These are phyloP conservation scores for Apophysomyces trapeziformis DNA, from an alignment of 371 early-diverging fungal species.

Conservation along the genomic window DNA sequence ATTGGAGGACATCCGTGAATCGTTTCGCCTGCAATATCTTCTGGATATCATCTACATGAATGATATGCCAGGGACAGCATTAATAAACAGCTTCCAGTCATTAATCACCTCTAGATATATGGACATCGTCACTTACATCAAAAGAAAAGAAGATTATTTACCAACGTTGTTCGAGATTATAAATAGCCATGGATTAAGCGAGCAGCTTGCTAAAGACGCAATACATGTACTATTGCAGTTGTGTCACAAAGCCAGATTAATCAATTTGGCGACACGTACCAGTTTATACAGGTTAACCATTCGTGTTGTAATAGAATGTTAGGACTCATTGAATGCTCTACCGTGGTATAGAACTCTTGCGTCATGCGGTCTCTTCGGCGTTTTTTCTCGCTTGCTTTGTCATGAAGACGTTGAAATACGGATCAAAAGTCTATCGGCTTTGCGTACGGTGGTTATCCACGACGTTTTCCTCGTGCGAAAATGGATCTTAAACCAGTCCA, in stretches of 20 bases:
- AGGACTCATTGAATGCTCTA: not conserved
- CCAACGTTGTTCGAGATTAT: conserved; percentile 71
- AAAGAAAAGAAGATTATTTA: conserved; percentile 67
- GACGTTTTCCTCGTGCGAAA: conserved; percentile 77
- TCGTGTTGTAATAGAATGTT: not conserved
- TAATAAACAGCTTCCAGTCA: conserved; percentile 47
- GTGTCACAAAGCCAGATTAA: conserved; percentile 67
- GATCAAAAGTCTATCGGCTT: conserved; percentile 68
- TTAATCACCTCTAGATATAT: conserved; percentile 79
- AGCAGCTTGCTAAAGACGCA: conserved; percentile 63
- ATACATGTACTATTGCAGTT: conserved; percentile 80
- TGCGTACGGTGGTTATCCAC: conserved; percentile 74
- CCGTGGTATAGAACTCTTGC: conserved; percentile 57
- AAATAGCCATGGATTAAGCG: conserved; percentile 36
- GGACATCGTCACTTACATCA: conserved; percentile 78
- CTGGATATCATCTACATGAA: conserved; percentile 82
- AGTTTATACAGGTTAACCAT: conserved; percentile 55
- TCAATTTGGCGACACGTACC: conserved; percentile 62
- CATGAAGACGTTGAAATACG: conserved; percentile 58
- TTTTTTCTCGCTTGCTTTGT: conserved; percentile 69
- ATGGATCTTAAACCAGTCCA: conserved; percentile 66
- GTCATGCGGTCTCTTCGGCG: conserved; percentile 74
- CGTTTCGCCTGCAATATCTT: conserved; percentile 83
- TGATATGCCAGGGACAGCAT: conserved; percentile 67
- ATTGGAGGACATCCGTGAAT: conserved; percentile 76